Conservation (phyloP, 805 yeast species). For the Metschnikowia vanudenii region DNA sequence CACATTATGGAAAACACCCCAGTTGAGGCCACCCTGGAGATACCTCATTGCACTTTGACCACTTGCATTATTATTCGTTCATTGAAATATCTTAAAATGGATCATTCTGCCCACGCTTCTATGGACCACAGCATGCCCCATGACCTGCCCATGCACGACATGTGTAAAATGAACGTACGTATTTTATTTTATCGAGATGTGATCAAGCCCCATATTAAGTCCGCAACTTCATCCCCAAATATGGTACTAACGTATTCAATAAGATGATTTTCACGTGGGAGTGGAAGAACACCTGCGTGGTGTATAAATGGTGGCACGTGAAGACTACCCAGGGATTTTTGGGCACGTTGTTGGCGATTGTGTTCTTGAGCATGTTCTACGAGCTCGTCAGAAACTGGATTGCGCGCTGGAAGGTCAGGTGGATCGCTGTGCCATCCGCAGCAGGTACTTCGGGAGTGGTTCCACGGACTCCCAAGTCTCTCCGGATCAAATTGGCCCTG, state of each 20-base stretch:
- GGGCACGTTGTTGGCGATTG: slow-evolving; percentile 50
- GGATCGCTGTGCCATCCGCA: not conserved
- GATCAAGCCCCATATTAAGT: no score
- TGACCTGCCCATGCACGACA: slow-evolving; percentile 28
- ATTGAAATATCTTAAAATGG: slow-evolving; percentile 11
- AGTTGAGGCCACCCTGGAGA: no score
- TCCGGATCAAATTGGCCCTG: slow-evolving; percentile 35
- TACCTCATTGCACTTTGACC: no score
- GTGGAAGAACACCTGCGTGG: slow-evolving; percentile 67
- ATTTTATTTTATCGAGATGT: no score
- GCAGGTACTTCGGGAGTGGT: not conserved
- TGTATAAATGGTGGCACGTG: slow-evolving; percentile 81
- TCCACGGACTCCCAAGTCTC: not conserved
- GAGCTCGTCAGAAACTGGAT: slow-evolving; percentile 49
- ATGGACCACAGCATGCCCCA: slow-evolving; percentile 17
- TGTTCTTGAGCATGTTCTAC: slow-evolving; percentile 52
- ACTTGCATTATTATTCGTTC: no score
- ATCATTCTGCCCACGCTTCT: slow-evolving; percentile 21
- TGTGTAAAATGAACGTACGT: slow-evolving; percentile 55
- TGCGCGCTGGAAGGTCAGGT: slow-evolving; percentile 28
- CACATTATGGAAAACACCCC: no score
- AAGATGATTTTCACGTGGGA: slow-evolving; percentile 79
- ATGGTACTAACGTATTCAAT: not conserved
- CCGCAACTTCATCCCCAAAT: no score
- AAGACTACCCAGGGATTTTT: slow-evolving; percentile 50